These are phyloP conservation scores for Pseudoneurospora amorphoporcata DNA, from an alignment of 495 filamentous ascomycete species.

Conservation along the genomic window DNA sequence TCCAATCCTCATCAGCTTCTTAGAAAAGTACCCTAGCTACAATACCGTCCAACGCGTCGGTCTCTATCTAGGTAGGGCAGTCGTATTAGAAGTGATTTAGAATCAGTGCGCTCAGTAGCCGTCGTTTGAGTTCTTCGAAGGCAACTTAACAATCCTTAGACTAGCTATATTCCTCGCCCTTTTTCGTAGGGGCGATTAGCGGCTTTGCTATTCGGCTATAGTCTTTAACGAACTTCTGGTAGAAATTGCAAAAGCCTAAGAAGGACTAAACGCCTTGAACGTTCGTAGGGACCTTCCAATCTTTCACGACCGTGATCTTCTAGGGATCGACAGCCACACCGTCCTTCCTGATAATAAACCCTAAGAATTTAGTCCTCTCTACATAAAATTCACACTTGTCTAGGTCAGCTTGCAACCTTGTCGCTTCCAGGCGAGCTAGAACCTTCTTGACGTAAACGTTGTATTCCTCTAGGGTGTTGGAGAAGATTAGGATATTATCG, in stretches of 20 bases:
- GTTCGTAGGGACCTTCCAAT: neutral
- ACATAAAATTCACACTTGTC: conserved; percentile 23
- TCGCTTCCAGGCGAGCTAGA: conserved; percentile 1
- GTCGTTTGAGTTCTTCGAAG: neutral
- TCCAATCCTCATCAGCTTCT: neutral
- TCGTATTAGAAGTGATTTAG: neutral
- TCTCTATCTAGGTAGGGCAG: too few relatives aligned
- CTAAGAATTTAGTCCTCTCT: conserved; percentile 14
- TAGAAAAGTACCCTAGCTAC: neutral
- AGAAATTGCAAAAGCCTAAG: conserved; percentile 3
- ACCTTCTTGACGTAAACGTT: neutral
- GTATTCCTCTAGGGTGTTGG: neutral
- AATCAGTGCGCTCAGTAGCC: neutral
- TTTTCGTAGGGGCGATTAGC: neutral
- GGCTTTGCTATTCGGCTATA: neutral
- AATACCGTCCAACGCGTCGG: neutral
- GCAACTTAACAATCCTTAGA: neutral
- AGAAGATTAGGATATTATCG: conserved; percentile 2
- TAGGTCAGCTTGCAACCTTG: conserved; percentile 11
- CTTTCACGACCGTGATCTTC: neutral
- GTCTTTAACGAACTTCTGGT: neutral
- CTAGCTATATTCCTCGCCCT: neutral
- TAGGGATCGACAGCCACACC: neutral
- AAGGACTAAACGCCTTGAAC: neutral
- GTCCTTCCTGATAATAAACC: conserved; percentile 13